These are phyloP conservation scores for Evansstolkia leycettana DNA, from an alignment of 495 filamentous ascomycete species.

Conservation along the genomic window DNA sequence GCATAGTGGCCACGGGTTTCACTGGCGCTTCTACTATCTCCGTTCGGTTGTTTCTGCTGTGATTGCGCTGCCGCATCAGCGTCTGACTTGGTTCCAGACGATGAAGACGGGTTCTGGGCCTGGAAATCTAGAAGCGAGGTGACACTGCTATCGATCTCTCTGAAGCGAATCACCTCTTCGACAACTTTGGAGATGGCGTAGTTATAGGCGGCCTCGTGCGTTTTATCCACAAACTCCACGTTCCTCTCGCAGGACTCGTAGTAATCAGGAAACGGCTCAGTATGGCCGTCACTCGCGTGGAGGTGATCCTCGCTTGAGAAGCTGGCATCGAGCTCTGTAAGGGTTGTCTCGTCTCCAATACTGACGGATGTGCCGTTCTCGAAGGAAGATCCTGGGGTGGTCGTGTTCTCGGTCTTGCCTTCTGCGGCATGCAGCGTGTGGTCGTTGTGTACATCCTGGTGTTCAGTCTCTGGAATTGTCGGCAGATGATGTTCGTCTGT, in stretches of 20 bases:
- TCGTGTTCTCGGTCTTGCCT: no score
- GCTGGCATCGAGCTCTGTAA: background rate
- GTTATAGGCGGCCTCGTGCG: constrained; percentile 8
- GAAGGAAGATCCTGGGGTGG: background rate
- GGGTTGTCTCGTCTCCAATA: background rate
- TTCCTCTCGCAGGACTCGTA: constrained; percentile 9
- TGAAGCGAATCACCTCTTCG: constrained; percentile 8
- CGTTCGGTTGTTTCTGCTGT: no score
- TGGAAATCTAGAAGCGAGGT: background rate
- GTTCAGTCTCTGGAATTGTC: no score
- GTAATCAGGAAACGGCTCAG: constrained; percentile 25
- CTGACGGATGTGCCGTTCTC: background rate
- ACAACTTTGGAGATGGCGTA: constrained; percentile 14
- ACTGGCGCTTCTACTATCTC: no score
- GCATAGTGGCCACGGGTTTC: no score
- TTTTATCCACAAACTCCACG: background rate
- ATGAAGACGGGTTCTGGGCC: no score
- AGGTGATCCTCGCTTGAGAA: background rate
- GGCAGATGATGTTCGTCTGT: no score
- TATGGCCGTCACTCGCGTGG: background rate
- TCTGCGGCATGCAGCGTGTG: no score
- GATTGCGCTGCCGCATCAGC: no score
- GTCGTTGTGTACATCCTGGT: no score
- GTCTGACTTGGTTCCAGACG: no score
- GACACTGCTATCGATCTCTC: constrained; percentile 7